Base-by-base conservation (phyloP, 305 asterid genomes). In the Rubia tinctorum region DNA sequence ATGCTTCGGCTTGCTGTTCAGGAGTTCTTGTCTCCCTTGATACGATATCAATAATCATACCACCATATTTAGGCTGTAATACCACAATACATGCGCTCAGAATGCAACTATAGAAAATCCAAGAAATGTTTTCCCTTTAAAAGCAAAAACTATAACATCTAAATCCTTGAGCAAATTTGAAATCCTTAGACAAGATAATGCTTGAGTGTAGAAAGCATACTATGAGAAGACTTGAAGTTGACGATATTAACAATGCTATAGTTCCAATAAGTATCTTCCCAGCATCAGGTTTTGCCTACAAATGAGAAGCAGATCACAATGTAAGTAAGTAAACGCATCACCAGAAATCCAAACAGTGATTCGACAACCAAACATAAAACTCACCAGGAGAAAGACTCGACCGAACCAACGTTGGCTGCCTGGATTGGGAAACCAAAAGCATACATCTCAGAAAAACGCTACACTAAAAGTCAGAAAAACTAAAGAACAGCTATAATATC, bases 241-340 rank as follows among this genome's bases (percentile, higher is more conserved):
- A 86, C 64, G 91, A 91, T 82, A 90, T 85, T 86, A 92, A 77
- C 82, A 92, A 79, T 66, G 96, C 96, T 77, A 85, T 56, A 15
- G 98, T 88, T 53, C 83, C 98, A 79, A 92, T 37, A 74, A 87
- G 49, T 84, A 92, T 83, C 82, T 79, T 76, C 68, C 83, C 86
- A 34, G 94, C 89, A 78, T 90, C 98, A 61, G 96, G 90, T 82
- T 85, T 90, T 23, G 96, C 98, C 96, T 92, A 86, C 73, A 67
- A 23, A 77, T 61, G 45, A 66, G 61, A 71, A 58, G 77, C 73
- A 75, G 47, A 75, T 75, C 45, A 56, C 25, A 66, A 76, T 71
- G 47, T 56, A 53, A 18, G 79, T 56, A 53, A 18, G 79, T 34
- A 43, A 18, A 62, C 73, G 39, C 71, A 39, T 42, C 25, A 70